Conservation (phyloP, 2,329 filamentous ascomycete genomes). For the Diplodia seriata region DNA sequence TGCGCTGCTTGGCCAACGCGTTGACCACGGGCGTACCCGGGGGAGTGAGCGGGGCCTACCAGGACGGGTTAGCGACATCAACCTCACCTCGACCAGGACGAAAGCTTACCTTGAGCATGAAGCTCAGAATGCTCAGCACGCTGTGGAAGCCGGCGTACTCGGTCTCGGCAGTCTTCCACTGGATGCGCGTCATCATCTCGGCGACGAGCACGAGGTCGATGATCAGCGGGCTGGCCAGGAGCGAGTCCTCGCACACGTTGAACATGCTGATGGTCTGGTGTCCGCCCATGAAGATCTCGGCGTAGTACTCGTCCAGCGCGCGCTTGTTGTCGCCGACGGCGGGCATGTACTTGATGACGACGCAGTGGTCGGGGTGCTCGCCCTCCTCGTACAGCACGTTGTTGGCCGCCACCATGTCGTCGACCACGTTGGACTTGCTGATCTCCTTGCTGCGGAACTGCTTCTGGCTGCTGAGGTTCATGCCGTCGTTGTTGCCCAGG, state of each 20-base stretch:
- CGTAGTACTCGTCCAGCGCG: slow-evolving; percentile 98
- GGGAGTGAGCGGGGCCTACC: slow-evolving; percentile 85
- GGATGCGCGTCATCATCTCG: slow-evolving; percentile 98
- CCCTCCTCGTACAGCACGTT: slow-evolving; percentile 84
- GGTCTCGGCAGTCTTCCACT: slow-evolving; percentile 71
- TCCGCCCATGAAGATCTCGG: slow-evolving; percentile 95
- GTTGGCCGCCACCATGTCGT: slow-evolving; percentile 99
- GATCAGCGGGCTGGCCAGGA: slow-evolving; percentile 93
- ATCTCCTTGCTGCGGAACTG: slow-evolving; percentile 99
- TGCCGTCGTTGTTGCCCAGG: slow-evolving; percentile 98
- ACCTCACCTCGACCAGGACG: neutral
- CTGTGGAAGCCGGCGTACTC: slow-evolving; percentile 96
- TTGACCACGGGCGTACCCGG: slow-evolving; percentile 96
- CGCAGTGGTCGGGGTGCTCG: slow-evolving; percentile 96
- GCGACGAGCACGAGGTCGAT: slow-evolving; percentile 92
- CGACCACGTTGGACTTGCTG: slow-evolving; percentile 98
- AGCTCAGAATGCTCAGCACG: slow-evolving; percentile 95
- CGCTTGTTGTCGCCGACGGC: slow-evolving; percentile 99
- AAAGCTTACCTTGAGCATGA: slow-evolving; percentile 80
- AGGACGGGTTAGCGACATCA: slow-evolving; percentile 33
- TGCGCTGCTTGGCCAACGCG: slow-evolving; percentile 92
- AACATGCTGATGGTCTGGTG: slow-evolving; percentile 98
- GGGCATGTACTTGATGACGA: slow-evolving; percentile 99
- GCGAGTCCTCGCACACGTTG: slow-evolving; percentile 98
- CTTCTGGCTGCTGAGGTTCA: slow-evolving; percentile 95